Evolutionary conservation across 192 early-diverging fungal species (phyloP).

Genomic region (Backusella sp.): DNA sequence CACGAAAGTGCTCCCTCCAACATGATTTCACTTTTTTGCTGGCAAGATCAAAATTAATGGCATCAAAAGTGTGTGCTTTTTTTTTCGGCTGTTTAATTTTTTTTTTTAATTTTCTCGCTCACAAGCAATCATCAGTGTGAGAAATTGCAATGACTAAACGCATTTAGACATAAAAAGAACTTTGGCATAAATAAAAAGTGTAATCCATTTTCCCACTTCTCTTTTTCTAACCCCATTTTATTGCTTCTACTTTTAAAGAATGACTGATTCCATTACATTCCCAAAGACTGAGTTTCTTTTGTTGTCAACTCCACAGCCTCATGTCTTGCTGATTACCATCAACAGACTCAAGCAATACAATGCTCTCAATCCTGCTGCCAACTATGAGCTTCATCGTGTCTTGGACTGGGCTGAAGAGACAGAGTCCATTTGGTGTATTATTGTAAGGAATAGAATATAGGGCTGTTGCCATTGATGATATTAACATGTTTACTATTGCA

Average conservation of each 20-base stretch:
- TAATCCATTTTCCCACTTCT: background rate
- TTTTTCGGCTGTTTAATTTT: conserved; percentile 1
- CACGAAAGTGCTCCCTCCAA: no score
- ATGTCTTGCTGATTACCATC: conserved; percentile 35
- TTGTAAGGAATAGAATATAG: conserved; percentile 21
- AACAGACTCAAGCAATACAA: conserved; percentile 37
- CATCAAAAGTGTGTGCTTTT: background rate
- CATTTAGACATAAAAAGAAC: conserved; percentile 4
- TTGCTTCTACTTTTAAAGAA: background rate
- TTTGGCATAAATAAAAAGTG: conserved; percentile 4
- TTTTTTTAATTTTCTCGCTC: background rate
- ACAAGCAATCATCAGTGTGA: background rate
- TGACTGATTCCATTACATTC: conserved; percentile 4
- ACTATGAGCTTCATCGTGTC: conserved; percentile 28
- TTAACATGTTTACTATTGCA: background rate
- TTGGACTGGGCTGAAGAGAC: conserved; percentile 36
- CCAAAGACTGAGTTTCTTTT: conserved; percentile 25
- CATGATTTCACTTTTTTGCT: no score
- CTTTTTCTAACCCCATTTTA: background rate
- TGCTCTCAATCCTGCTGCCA: conserved; percentile 28
- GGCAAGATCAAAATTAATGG: background rate
- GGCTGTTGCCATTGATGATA: background rate
- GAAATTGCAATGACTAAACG: background rate
- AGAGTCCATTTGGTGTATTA: conserved; percentile 27
- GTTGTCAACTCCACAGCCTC: conserved; percentile 20